A percentile compares a stretch with the other conserved stretches of the same genome.
Conservation (phyloP, 208 protist species). For the Angomonas deanei region DNA sequence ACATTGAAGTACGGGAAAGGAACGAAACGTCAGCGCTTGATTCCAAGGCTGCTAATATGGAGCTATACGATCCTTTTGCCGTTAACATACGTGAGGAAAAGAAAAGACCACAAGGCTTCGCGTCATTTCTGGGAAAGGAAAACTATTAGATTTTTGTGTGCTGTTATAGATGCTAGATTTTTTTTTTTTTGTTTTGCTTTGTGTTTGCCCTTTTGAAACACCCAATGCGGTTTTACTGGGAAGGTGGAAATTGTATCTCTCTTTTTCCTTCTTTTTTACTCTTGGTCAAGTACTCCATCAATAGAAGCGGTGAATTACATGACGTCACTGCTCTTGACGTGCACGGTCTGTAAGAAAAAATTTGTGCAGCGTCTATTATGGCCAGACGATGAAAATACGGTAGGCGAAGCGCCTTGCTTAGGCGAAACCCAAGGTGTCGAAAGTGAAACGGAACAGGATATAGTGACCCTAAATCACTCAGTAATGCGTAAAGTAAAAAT, state of each 20-base stretch:
- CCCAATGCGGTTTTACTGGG: too few species aligned
- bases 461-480: too few species aligned
- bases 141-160: neutral
- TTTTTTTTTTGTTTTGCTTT: neutral
- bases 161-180: neutral
- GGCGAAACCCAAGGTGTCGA: too few species aligned
- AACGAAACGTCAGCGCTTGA: neutral
- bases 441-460: too few species aligned
- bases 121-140: neutral
- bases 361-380: neutral
- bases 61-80: too few species aligned
- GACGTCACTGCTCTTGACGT: neutral
- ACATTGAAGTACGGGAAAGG: constrained; percentile 2
- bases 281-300: neutral
- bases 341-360: neutral
- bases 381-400: neutral
- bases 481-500: too few species aligned
- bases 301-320: neutral
- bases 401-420: too few species aligned
- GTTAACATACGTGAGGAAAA: too few species aligned
- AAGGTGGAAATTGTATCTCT: neutral
- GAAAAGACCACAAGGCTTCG: neutral
- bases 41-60: too few species aligned
- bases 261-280: neutral
- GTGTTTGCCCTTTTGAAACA: too few species aligned